These are phyloP conservation scores for Cenchrus fungigraminus DNA, from an alignment of 176 grass and related monocot species.

Conservation along the genomic window DNA sequence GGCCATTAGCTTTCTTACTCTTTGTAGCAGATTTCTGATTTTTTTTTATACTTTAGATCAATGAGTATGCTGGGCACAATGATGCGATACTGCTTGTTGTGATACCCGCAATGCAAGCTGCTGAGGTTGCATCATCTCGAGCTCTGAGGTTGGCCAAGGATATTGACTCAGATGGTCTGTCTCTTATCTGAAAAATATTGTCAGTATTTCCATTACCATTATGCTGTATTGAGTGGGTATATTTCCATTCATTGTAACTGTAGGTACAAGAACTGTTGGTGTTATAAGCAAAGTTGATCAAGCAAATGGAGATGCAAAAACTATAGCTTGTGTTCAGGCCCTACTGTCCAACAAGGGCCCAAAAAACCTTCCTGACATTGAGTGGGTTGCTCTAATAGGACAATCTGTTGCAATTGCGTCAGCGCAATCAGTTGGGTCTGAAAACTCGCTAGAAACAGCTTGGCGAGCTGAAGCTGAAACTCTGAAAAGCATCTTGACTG, in stretches of 20 bases:
- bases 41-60: slow-evolving; percentile 63
- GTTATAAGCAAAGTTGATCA: slow-evolving; percentile 95
- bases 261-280: slow-evolving; percentile 95
- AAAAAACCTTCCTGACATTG: slow-evolving; percentile 73
- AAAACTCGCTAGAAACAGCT: slow-evolving; percentile 88
- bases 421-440: slow-evolving; percentile 71
- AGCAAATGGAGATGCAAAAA: slow-evolving; percentile 74
- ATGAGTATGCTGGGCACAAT: slow-evolving; percentile 83
- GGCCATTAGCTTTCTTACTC: background rate
- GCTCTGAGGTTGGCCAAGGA: slow-evolving; percentile 90
- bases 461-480: slow-evolving; percentile 86
- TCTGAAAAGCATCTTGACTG: slow-evolving; percentile 73
- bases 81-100: slow-evolving; percentile 90
- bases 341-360: slow-evolving; percentile 78
- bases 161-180: slow-evolving; percentile 91
- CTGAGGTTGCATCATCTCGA: slow-evolving; percentile 79
- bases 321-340: slow-evolving; percentile 74
- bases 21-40: slow-evolving; percentile 20
- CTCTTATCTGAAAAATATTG: slow-evolving; percentile 12
- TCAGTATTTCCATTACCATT: background rate
- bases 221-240: slow-evolving; percentile 11
- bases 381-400: slow-evolving; percentile 89
- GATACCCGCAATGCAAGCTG: slow-evolving; percentile 84
- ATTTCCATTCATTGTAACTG: slow-evolving; percentile 34
- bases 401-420: slow-evolving; percentile 85